phyloP scores from a whole-genome alignment of 192 early-diverging fungal species.

The Phlyctochytrium bullatum region DNA sequence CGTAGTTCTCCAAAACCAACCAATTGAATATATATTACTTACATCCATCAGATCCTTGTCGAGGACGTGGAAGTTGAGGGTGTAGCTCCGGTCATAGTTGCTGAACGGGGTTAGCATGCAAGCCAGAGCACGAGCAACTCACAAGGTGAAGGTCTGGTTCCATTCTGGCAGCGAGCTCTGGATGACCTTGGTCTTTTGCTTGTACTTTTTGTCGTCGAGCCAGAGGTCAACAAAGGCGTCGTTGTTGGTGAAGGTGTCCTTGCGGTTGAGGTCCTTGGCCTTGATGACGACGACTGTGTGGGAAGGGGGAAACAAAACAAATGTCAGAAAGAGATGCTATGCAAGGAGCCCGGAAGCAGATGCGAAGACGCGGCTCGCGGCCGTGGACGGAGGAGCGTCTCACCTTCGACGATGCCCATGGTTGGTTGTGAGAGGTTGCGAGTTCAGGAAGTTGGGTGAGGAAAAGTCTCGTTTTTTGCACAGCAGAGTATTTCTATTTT shows the following conservation, averaged over 20 bases:
- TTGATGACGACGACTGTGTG: neutral
- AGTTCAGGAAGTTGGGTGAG: neutral
- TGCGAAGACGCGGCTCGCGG: too few relatives aligned
- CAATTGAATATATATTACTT: too few relatives aligned
- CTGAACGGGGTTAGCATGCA: neutral
- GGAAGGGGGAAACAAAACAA: too few relatives aligned
- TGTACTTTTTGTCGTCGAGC: neutral
- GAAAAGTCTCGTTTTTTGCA: neutral
- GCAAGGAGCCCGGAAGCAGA: too few relatives aligned
- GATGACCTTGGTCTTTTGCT: slow-evolving; percentile 7
- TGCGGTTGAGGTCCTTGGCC: slow-evolving; percentile 1
- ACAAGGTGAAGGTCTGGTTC: slow-evolving; percentile 5
- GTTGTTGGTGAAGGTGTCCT: slow-evolving; percentile 6
- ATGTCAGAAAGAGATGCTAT: too few relatives aligned
- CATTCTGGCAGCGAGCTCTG: neutral
- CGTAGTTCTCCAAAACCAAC: too few relatives aligned
- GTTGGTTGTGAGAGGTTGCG: neutral
- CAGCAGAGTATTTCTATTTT: neutral
- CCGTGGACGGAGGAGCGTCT: too few relatives aligned
- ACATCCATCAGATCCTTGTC: slow-evolving; percentile 1
- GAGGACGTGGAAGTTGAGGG: slow-evolving; percentile 1
- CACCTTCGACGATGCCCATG: neutral
- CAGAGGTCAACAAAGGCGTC: slow-evolving; percentile 7
- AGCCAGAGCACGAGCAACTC: neutral
- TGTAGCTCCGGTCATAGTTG: neutral